These are phyloP conservation scores for Protomyces macrosporus DNA, from an alignment of 1,139 yeast species.

Conservation along the genomic window DNA sequence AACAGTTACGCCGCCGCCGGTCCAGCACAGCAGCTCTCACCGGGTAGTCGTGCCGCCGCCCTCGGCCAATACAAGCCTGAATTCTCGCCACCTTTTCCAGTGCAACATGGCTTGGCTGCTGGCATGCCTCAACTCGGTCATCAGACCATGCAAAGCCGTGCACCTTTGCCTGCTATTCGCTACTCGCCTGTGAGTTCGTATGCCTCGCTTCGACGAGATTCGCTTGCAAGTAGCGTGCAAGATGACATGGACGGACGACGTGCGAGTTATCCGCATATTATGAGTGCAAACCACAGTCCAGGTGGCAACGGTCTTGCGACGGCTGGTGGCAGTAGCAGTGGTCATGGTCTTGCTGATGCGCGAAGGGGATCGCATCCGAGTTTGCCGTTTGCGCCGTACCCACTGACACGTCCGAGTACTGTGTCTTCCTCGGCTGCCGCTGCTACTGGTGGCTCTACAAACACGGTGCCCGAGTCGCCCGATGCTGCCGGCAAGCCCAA, in stretches of 20 bases:
- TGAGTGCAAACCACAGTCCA: neutral
- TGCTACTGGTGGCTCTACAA: neutral
- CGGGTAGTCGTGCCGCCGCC: neutral
- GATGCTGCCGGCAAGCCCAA: constrained; percentile 8
- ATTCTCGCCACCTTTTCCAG: neutral
- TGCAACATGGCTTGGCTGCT: neutral
- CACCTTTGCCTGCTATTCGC: neutral
- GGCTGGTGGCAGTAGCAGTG: neutral
- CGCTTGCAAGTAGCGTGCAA: neutral
- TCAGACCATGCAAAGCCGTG: neutral
- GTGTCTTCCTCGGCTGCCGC: neutral
- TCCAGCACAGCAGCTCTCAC: neutral
- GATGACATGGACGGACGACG: neutral
- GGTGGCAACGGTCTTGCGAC: too few relatives aligned
- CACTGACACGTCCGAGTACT: neutral
- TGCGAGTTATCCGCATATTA: neutral
- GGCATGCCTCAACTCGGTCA: too few relatives aligned
- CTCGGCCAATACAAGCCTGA: neutral
- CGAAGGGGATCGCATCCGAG: neutral
- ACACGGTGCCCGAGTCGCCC: neutral
- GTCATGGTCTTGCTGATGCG: neutral
- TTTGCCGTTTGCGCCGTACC: neutral
- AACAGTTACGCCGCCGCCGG: neutral
- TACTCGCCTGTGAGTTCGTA: neutral
- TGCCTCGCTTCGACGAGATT: neutral